phyloP scores from a whole-genome alignment of 2,329 filamentous ascomycete species.

The Fusarium sp. region DNA sequence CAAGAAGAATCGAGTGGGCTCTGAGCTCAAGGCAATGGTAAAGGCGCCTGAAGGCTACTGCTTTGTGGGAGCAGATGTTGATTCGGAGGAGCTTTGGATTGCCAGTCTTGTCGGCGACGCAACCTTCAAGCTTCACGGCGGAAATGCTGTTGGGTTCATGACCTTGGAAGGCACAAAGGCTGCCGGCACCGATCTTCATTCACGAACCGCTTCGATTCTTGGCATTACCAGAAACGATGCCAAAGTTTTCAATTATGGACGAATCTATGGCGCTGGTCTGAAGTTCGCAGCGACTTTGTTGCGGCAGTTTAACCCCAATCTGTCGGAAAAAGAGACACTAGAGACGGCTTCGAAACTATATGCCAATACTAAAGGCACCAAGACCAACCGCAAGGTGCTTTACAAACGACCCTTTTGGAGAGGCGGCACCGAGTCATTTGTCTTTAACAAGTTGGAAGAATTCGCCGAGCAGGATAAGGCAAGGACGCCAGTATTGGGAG shows the following conservation, averaged over 20 bases:
- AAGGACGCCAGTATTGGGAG: constrained; percentile 89
- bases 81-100: constrained; percentile 98
- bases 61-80: constrained; percentile 97
- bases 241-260: constrained; percentile 98
- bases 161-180: constrained; percentile 96
- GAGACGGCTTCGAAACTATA: constrained; percentile 84
- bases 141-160: constrained; percentile 99
- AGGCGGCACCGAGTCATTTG: constrained; percentile 94
- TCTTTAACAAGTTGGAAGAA: constrained; percentile 98
- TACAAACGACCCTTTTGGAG: constrained; percentile 88
- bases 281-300: constrained; percentile 92
- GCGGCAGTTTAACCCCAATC: constrained; percentile 88
- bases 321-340: constrained; percentile 82
- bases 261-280: constrained; percentile 96
- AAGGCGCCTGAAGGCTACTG: constrained; percentile 88
- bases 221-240: constrained; percentile 95
- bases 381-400: constrained; percentile 78
- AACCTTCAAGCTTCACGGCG: constrained; percentile 93
- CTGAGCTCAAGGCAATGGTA: constrained; percentile 97
- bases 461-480: constrained; percentile 95
- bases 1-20: constrained; percentile 94
- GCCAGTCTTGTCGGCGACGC: constrained; percentile 94
- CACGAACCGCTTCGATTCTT: constrained; percentile 88
- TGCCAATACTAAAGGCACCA: constrained; percentile 87
- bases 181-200: constrained; percentile 93